These are phyloP conservation scores for Colletotrichum scovillei DNA, from an alignment of 2,329 filamentous ascomycete species.

Conservation along the genomic window DNA sequence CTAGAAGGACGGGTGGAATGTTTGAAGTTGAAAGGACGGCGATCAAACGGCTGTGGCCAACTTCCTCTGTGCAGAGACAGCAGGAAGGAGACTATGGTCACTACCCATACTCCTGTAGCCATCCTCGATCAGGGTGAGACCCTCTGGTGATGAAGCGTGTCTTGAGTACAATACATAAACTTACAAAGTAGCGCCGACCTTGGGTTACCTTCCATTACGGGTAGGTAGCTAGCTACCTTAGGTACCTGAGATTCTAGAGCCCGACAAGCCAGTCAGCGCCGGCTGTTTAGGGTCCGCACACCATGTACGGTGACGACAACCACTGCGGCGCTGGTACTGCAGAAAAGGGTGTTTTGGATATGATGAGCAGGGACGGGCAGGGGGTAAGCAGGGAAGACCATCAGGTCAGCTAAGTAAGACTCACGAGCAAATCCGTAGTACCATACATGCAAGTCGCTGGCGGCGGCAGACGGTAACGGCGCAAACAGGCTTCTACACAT, in stretches of 20 bases:
- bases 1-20: not conserved
- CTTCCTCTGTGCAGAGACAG: not conserved
- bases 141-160: no score
- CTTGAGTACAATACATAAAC: no score
- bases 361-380: not conserved
- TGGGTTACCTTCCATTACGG: not conserved
- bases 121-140: not conserved
- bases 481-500: not conserved
- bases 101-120: no score
- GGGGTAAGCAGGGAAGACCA: not conserved
- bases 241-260: not conserved
- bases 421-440: not conserved
- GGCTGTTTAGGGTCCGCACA: not conserved
- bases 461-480: not conserved
- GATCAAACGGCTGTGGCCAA: not conserved
- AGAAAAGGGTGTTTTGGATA: not conserved
- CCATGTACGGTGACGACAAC: slow-evolving; percentile 22
- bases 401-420: not conserved
- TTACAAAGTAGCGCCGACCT: no score
- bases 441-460: not conserved
- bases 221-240: not conserved
- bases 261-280: not conserved
- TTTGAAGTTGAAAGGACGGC: not conserved
- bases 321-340: not conserved
- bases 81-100: not conserved